Evolutionary conservation across 225 moss, liverwort and hornwort species (phyloP).

Genomic region (Sphagnum contortum): DNA sequence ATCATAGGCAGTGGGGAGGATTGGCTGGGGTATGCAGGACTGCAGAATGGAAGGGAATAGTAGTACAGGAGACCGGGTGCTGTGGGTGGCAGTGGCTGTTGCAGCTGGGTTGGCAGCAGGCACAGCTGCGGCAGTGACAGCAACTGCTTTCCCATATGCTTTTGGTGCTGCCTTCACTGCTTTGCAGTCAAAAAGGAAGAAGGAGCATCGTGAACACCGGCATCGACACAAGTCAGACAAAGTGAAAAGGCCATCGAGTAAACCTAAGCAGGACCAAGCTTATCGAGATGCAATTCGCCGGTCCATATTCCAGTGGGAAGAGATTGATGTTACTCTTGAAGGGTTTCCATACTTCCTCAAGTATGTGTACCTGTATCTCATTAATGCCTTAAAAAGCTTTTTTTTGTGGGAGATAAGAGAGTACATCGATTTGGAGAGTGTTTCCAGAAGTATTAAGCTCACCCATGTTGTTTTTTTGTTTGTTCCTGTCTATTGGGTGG

Average conservation of each 20-base stretch:
- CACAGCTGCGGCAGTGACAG: constrained; percentile 84
- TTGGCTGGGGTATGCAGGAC: constrained; percentile 21
- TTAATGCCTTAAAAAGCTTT: no score
- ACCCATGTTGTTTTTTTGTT: no score
- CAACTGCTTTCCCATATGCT: constrained; percentile 83
- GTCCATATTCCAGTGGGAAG: constrained; percentile 70
- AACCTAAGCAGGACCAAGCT: constrained; percentile 79
- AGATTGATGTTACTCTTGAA: constrained; percentile 75
- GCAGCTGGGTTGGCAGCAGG: constrained; percentile 85
- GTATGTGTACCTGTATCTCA: constrained; percentile 12
- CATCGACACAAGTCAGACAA: constrained; percentile 86
- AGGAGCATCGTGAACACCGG: constrained; percentile 84
- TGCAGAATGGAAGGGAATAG: constrained; percentile 67
- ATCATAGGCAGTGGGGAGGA: no score
- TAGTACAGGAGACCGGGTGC: constrained; percentile 44
- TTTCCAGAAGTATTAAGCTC: no score
- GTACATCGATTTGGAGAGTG: no score
- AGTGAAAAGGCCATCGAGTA: constrained; percentile 65
- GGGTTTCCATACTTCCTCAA: constrained; percentile 79
- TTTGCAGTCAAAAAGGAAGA: constrained; percentile 83
- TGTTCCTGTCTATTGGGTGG: background rate
- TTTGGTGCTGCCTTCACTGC: constrained; percentile 90
- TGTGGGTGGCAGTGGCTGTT: constrained; percentile 76
- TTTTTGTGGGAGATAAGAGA: no score
- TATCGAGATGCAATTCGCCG: constrained; percentile 75